phyloP scores from a whole-genome alignment of 768 basidiomycete genomes.

The Lyophyllum semitale region DNA sequence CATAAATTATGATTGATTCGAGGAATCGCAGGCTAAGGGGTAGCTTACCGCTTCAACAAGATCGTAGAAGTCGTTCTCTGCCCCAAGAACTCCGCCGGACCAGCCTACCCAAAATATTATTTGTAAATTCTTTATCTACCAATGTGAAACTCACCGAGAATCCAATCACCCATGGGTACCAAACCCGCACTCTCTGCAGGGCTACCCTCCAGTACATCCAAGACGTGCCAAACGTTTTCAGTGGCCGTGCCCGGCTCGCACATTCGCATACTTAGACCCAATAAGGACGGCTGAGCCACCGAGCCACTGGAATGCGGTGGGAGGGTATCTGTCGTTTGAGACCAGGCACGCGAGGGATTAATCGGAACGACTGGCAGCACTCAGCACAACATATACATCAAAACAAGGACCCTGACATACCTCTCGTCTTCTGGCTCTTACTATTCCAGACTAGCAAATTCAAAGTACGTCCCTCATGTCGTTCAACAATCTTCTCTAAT shows the following conservation, averaged over 20 bases:
- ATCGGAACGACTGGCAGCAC: constrained; percentile 72
- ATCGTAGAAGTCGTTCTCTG: constrained; percentile 96
- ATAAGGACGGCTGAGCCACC: constrained; percentile 76
- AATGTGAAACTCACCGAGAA: constrained; percentile 33
- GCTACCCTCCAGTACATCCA: constrained; percentile 94
- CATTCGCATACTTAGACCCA: constrained; percentile 91
- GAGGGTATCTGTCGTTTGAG: constrained; percentile 39
- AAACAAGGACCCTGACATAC: constrained; percentile 36
- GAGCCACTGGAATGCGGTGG: constrained; percentile 39
- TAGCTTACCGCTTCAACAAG: constrained; percentile 84
- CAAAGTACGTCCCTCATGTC: constrained; percentile 69
- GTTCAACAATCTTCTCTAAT: constrained; percentile 81
- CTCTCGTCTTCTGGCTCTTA: constrained; percentile 71
- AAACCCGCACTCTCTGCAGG: constrained; percentile 96
- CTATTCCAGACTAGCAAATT: constrained; percentile 84
- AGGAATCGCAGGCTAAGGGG: neutral
- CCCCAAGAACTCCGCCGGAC: constrained; percentile 89
- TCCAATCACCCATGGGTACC: constrained; percentile 81
- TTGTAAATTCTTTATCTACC: neutral
- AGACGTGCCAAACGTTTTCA: constrained; percentile 97
- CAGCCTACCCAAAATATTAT: constrained; percentile 77
- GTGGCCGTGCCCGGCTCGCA: constrained; percentile 88
- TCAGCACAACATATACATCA: constrained; percentile 3
- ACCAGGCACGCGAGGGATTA: constrained; percentile 85
- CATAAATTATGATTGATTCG: neutral